A percentile compares a stretch with the other conserved stretches of the same genome.
phyloP scores from a whole-genome alignment of 1,284 basidiomycete genomes.

The Heterobasidion occidentale region DNA sequence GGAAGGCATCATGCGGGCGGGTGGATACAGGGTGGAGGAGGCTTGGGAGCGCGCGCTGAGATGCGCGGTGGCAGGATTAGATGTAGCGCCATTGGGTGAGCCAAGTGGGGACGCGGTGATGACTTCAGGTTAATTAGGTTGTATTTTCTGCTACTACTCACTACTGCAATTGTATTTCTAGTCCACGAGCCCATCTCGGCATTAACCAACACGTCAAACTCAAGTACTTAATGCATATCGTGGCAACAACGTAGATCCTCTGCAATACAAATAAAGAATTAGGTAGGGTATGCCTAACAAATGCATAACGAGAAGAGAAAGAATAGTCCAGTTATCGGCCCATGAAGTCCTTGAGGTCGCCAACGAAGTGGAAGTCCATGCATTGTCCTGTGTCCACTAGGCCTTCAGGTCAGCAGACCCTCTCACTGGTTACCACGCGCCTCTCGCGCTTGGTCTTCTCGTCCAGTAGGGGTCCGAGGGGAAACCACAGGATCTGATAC shows the following conservation, averaged over 20 bases:
- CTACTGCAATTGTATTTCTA: too few species aligned
- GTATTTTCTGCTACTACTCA: not conserved
- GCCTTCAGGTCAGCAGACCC: constrained; percentile 11
- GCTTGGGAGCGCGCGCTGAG: constrained; percentile 84
- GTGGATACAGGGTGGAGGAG: constrained; percentile 76
- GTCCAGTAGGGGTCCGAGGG: constrained; percentile 48
- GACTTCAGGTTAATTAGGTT: constrained; percentile 26
- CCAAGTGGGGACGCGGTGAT: constrained; percentile 25
- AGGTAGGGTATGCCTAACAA: too few species aligned
- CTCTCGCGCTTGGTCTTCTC: constrained; percentile 37
- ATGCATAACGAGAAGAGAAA: too few species aligned
- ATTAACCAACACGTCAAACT: too few species aligned
- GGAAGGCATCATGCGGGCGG: constrained; percentile 77
- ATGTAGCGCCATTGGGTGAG: constrained; percentile 37
- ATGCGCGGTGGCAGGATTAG: constrained; percentile 70
- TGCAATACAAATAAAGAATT: too few species aligned
- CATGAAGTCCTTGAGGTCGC: too few species aligned
- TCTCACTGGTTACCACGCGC: constrained; percentile 45
- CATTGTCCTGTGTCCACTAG: too few species aligned
- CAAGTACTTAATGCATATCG: too few species aligned
- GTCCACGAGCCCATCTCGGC: too few species aligned
- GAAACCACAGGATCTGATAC: constrained; percentile 69
- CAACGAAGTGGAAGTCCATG: too few species aligned
- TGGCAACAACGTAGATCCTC: too few species aligned
- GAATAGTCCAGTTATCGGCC: too few species aligned